Evolutionary conservation across 2,329 filamentous ascomycete genomes (phyloP).

Genomic region (Metarhizium humberi): DNA sequence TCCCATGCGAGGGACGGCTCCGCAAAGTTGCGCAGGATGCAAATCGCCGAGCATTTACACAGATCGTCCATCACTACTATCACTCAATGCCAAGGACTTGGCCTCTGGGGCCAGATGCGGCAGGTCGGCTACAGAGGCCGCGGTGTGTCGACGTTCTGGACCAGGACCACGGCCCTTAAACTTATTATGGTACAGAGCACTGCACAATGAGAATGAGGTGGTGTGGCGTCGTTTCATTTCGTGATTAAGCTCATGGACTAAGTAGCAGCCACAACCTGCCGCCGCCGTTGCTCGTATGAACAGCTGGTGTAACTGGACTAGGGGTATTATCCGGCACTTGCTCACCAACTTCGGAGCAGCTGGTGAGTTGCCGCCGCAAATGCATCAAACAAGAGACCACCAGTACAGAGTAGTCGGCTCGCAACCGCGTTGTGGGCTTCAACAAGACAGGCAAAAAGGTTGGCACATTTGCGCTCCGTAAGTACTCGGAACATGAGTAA

Average conservation of each 20-base stretch:
- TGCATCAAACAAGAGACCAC: neutral
- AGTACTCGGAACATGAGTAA: no score
- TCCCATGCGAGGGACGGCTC: neutral
- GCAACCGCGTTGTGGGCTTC: neutral
- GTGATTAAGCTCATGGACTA: neutral
- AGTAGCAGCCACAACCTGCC: conserved; percentile 1
- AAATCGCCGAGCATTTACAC: conserved; percentile 1
- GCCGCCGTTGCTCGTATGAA: neutral
- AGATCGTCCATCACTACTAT: neutral
- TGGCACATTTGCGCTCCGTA: no score
- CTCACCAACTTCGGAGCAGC: neutral
- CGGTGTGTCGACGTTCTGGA: neutral
- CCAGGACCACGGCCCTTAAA: neutral
- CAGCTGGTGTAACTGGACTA: neutral
- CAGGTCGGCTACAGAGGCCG: conserved; percentile 1
- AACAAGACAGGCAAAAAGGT: no score
- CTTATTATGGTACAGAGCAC: no score
- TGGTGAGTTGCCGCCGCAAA: neutral
- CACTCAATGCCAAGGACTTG: conserved; percentile 1
- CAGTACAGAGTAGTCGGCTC: neutral
- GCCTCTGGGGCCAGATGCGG: conserved; percentile 2
- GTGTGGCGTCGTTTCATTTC: neutral
- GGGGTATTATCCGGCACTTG: neutral
- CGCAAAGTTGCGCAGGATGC: neutral
- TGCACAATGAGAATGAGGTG: neutral